Base-by-base conservation (phyloP, 1,284 basidiomycete species). In the Somion occarium region DNA sequence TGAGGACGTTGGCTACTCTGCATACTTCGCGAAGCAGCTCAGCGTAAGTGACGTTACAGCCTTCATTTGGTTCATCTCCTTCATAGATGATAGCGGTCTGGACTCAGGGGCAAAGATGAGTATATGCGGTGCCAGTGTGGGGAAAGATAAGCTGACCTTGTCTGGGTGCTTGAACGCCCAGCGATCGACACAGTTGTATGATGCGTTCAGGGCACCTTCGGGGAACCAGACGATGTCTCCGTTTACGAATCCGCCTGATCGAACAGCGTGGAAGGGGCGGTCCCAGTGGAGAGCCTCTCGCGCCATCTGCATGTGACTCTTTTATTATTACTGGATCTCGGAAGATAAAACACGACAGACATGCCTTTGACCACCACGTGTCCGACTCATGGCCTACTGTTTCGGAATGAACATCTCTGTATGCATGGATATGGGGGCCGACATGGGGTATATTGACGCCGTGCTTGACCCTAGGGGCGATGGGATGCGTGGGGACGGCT, bases 151-250 rank as follows among this genome's bases (percentile, higher is more conserved):
- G 30, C 30, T 34, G 56, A 88, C 91, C 76, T 91, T 93, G 67
- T 98, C 76, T 0, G 96, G 96, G 64, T 93, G 75, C 68, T 87
- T 84, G 75, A 90, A 93, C 34, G 91, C 93, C 89, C 91, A 93
- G 57, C 97, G 84, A 71, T 99, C 97, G 53, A 99, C 91, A 66
- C 93, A 97, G 74, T 99, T 99, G 81, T 99, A 99, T 7, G 92
- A 85, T 2, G 91, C 96, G 65, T 94, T 94, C 56, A 95, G 72
- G 4, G 75, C 85, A 42, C 92, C 92, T 64, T 94, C 91, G 22
- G 89, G 88, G 79, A 99, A 99, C 96, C 95, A 99, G 56, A 83
- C 82, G 54, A 98, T 85, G 69, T 98, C 93, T 30, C 95, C 96
- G 1, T 80, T 80, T 63, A 83, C 78, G 65, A 98, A 98, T 27